These are phyloP conservation scores for Penicillium salamii DNA, from an alignment of 495 filamentous ascomycete species.

Conservation along the genomic window DNA sequence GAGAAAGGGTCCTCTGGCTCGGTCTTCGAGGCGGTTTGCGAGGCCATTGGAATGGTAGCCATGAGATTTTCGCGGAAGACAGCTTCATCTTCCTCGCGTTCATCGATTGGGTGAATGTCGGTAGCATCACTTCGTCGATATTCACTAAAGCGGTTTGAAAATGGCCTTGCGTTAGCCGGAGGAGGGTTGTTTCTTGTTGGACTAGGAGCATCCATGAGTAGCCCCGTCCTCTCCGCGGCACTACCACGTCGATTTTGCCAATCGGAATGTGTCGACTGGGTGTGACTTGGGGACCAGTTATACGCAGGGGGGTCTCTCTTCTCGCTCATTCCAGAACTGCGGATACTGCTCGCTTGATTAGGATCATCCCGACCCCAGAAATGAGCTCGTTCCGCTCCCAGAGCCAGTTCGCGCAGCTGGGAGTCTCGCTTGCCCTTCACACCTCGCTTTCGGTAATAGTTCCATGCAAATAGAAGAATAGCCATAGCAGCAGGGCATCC, in stretches of 20 bases:
- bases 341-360: constrained; percentile 36
- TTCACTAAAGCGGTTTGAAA: constrained; percentile 40
- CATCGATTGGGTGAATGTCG: constrained; percentile 65
- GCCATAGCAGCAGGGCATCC: constrained; percentile 55
- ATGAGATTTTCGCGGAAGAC: constrained; percentile 24
- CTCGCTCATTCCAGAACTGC: constrained; percentile 29
- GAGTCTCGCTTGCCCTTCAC: constrained; percentile 47
- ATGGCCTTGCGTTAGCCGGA: constrained; percentile 15
- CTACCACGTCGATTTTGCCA: constrained; percentile 31
- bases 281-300: constrained; percentile 38
- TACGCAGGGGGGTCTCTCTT: constrained; percentile 25
- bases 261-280: constrained; percentile 16
- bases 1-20: constrained; percentile 30
- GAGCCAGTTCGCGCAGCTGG: constrained; percentile 50
- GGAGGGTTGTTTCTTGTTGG: constrained; percentile 47
- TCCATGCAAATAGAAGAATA: constrained; percentile 51
- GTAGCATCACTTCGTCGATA: constrained; percentile 42
- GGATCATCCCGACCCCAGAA: constrained; percentile 39
- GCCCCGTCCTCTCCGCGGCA: constrained; percentile 51
- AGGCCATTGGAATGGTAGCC: constrained; percentile 18
- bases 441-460: constrained; percentile 53
- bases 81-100: constrained; percentile 64
- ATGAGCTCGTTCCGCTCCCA: constrained; percentile 46
- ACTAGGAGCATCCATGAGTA: constrained; percentile 54
- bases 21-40: constrained; percentile 1